These are phyloP conservation scores for Salvia splendens DNA, from an alignment of 257 asterid genomes.

Conservation along the genomic window DNA sequence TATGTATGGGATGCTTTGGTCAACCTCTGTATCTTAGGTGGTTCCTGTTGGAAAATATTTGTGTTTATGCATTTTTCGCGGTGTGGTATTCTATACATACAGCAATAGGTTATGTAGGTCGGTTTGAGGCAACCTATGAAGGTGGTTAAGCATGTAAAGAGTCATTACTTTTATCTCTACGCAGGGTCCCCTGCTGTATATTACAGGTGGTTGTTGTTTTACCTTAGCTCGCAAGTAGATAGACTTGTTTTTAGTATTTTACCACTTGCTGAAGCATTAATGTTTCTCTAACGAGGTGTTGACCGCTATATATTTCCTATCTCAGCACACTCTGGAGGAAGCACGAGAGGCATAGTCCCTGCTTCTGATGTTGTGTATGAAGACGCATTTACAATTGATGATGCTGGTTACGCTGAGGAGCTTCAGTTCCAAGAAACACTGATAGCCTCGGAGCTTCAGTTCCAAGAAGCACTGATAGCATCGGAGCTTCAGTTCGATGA, in stretches of 20 bases:
- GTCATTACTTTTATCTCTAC: neutral
- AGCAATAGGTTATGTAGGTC: neutral
- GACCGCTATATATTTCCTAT: slow-evolving; percentile 13
- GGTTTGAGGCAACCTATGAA: neutral
- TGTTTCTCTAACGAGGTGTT: neutral
- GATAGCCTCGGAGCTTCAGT: slow-evolving; percentile 52
- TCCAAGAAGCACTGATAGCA: slow-evolving; percentile 48
- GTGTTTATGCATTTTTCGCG: neutral
- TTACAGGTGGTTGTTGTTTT: neutral
- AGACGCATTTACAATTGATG: slow-evolving; percentile 24
- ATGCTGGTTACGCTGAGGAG: slow-evolving; percentile 48
- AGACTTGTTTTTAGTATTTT: neutral
- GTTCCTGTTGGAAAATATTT: neutral
- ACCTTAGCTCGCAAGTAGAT: slow-evolving; percentile 4
- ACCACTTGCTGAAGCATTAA: neutral
- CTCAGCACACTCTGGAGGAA: slow-evolving; percentile 27
- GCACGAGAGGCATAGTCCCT: neutral
- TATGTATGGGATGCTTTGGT: neutral
- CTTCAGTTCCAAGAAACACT: slow-evolving; percentile 52
- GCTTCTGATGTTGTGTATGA: slow-evolving; percentile 25
- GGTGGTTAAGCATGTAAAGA: slow-evolving; percentile 2
- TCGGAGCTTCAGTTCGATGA: slow-evolving; percentile 57
- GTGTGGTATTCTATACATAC: neutral
- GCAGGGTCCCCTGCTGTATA: neutral
- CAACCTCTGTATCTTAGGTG: neutral